phyloP scores from a whole-genome alignment of 2,329 filamentous ascomycete genomes.

The Venturia asperata region DNA sequence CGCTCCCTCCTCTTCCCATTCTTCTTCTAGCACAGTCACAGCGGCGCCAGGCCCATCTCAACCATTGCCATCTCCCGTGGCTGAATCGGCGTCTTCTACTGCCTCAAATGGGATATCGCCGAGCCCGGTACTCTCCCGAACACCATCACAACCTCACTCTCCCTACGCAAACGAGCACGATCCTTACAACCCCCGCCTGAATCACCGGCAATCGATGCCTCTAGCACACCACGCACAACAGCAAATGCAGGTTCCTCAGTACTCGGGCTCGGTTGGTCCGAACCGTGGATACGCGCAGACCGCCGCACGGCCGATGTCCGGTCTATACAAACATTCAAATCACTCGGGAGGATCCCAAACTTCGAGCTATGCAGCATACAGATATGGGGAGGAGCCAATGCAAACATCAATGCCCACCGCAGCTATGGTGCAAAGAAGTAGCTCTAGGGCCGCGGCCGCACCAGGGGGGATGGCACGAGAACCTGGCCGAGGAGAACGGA shows the following conservation, averaged over 20 bases:
- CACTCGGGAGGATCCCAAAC: conserved; percentile 39
- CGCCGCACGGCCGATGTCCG: conserved; percentile 35
- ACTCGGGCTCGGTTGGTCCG: not conserved
- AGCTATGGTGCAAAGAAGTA: conserved; percentile 44
- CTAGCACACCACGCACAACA: conserved; percentile 34
- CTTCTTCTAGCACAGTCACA: conserved; percentile 26
- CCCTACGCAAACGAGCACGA: conserved; percentile 27
- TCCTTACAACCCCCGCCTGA: conserved; percentile 31
- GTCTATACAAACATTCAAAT: conserved; percentile 44
- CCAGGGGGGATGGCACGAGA: conserved; percentile 59
- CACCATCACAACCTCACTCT: conserved; percentile 23
- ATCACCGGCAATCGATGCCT: conserved; percentile 39
- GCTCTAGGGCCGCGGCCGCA: conserved; percentile 54
- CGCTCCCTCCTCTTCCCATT: conserved; percentile 29
- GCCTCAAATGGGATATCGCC: not conserved
- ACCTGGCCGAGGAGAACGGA: conserved; percentile 62
- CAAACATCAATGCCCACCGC: conserved; percentile 28
- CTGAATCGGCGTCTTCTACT: not conserved
- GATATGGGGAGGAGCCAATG: conserved; percentile 39
- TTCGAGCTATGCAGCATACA: conserved; percentile 37
- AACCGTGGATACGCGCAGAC: conserved; percentile 16
- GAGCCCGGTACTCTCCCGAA: conserved; percentile 10
- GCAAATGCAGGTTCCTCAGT: conserved; percentile 25
- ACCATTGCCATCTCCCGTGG: not conserved
- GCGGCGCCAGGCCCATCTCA: not conserved